Evolutionary conservation across 768 basidiomycete genomes (phyloP).

Genomic region (Termitomyces titanicus): DNA sequence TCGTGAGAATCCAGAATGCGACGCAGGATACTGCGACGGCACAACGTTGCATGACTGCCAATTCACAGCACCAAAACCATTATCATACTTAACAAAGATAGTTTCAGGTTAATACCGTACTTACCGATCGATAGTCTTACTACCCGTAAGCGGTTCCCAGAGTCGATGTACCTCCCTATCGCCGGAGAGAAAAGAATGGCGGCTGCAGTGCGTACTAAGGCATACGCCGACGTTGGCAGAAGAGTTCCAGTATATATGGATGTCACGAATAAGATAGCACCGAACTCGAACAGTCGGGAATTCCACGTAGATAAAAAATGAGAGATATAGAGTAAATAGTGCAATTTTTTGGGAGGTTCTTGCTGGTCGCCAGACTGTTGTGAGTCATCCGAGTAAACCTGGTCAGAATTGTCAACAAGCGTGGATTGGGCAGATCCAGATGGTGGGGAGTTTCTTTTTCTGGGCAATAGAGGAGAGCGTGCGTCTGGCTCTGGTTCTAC

Average conservation of each 20-base stretch:
- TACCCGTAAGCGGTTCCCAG: conserved; percentile 15
- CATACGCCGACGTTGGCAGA: conserved; percentile 23
- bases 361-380: not conserved
- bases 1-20: conserved; percentile 13
- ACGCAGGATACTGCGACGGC: conserved; percentile 19
- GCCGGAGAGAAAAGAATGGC: conserved; percentile 19
- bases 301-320: conserved; percentile 30
- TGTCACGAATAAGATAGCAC: conserved; percentile 22
- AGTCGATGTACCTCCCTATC: conserved; percentile 22
- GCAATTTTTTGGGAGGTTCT: not conserved
- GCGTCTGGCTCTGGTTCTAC: not conserved
- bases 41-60: conserved; percentile 19
- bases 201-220: conserved; percentile 17
- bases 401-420: not conserved
- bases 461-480: not conserved
- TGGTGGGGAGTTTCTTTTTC: not conserved
- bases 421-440: not conserved
- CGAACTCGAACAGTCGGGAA: conserved; percentile 26
- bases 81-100: conserved; percentile 3
- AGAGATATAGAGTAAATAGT: conserved; percentile 18
- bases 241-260: conserved; percentile 22
- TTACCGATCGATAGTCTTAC: conserved; percentile 22
- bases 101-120: not conserved
- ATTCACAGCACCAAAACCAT: not conserved
- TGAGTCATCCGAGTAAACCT: not conserved